Base-by-base conservation (phyloP, 2,329 filamentous ascomycete species). In the Exophiala phaeomuriformis region DNA sequence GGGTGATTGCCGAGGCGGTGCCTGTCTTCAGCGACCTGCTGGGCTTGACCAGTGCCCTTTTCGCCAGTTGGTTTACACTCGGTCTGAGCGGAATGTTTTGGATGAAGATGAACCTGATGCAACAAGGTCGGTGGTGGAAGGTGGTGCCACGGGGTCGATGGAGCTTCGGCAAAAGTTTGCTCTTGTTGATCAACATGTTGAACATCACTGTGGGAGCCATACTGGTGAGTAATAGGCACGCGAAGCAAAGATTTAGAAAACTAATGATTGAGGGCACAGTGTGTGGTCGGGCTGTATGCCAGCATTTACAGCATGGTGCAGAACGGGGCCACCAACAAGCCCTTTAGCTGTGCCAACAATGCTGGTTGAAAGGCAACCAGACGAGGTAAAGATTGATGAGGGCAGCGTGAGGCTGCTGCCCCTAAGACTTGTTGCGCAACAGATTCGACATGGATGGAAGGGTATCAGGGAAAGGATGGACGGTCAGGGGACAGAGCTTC, bases 11-110 rank as follows among this genome's bases (percentile, higher is more conserved):
- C 3, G 79, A 84, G 64, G 80, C 81, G 0, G 82, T 88, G 3
- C 85, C 85, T 0, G 78, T 82, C 44, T 89, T 88, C 70, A 81
- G 80, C 63, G 75, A 81, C 47, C 70, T 88, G 5, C 70, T 88
- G 27, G 80, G 80, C 4, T 68, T 88, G 33, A 80, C 87, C 61
- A 75, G 73, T 30, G 77, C 82, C 1, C 68, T 85, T 1, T 85
- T 86, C 56, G 80, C 78, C 28, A 82, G 77, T 53, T 86, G 84
- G 83, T 87, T 87, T 66, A 83, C 80, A 48, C 78, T 66, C 30
- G 60, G 61, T 31, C 52, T 67, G 8, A 63, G 64, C 10, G 69
- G 67, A 5, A 64, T 71, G 30, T 69, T 69, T 58, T 69, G 58
- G 58, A 52, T 60, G 28, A 31, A 51, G 10, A 52, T 60, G 55